phyloP scores from a whole-genome alignment of 306 rosid genomes.

The Arachis hypogaea region DNA sequence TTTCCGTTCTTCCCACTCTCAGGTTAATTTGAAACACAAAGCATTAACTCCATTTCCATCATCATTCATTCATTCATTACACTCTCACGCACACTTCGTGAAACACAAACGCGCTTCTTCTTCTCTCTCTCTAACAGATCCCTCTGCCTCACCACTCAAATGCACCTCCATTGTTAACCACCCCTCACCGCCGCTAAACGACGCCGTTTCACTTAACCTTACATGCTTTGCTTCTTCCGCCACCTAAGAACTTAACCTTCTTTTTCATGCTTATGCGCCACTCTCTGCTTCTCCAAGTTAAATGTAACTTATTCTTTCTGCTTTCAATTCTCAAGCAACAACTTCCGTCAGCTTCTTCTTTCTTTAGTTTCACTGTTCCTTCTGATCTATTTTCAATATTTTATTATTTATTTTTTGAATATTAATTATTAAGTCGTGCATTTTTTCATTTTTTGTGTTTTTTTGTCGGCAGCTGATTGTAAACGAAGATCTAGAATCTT shows the following conservation, averaged over 20 bases:
- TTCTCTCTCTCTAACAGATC: conserved; percentile 9
- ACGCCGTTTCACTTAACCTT: neutral
- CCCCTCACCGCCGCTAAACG: neutral
- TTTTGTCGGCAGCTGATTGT: conserved; percentile 26
- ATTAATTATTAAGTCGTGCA: neutral
- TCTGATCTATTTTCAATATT: conserved; percentile 7
- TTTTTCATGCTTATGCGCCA: conserved; percentile 20
- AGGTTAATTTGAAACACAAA: conserved; percentile 48
- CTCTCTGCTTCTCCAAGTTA: conserved; percentile 24
- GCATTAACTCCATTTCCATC: conserved; percentile 31
- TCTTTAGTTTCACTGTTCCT: conserved; percentile 27
- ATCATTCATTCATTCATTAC: conserved; percentile 11
- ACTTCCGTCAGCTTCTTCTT: conserved; percentile 21
- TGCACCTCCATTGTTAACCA: neutral
- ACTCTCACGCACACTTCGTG: conserved; percentile 51
- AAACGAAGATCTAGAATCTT: conserved; percentile 44
- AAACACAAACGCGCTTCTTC: conserved; percentile 41
- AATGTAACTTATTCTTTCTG: conserved; percentile 19
- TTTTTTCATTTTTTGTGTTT: conserved; percentile 2
- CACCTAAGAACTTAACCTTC: neutral
- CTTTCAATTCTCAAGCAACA: conserved; percentile 39
- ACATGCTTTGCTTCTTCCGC: neutral
- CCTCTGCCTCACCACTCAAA: conserved; percentile 23
- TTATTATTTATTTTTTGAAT: neutral
- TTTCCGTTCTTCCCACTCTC: conserved; percentile 33